Conservation (phyloP, 768 basidiomycete species). For the Pulveroboletus sp. region DNA sequence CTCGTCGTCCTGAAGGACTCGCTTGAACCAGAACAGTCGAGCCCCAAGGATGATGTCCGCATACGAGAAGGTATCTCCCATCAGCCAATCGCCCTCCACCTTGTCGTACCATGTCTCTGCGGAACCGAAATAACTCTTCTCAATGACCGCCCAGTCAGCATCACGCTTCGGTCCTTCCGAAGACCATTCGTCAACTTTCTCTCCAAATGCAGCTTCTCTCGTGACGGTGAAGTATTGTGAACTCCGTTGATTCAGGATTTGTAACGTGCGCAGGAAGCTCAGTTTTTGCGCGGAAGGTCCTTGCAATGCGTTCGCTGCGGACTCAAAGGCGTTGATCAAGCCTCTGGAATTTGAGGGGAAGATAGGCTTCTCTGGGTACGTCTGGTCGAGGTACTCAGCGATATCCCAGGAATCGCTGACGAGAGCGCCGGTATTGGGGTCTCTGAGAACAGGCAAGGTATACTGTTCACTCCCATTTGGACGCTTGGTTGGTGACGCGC, state of each 20-base stretch:
- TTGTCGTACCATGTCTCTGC: too few species aligned
- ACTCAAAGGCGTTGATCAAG: constrained; percentile 21
- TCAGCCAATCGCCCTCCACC: too few species aligned
- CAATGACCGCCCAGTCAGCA: constrained; percentile 4
- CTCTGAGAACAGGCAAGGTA: constrained; percentile 34
- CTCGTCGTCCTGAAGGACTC: too few species aligned
- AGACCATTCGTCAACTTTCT: constrained; percentile 37
- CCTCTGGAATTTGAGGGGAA: constrained; percentile 22
- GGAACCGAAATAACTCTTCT: too few species aligned
- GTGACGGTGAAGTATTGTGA: constrained; percentile 37
- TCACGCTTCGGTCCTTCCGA: constrained; percentile 33
- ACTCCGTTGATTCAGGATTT: constrained; percentile 34
- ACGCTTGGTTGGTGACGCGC: constrained; percentile 20
- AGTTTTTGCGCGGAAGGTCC: constrained; percentile 4
- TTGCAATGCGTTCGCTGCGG: background rate
- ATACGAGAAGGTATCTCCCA: constrained; percentile 22
- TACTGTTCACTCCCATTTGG: constrained; percentile 21
- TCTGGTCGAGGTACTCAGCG: constrained; percentile 34
- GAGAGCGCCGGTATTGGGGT: constrained; percentile 26
- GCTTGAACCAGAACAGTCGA: constrained; percentile 3
- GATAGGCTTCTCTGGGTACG: constrained; percentile 31
- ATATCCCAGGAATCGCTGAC: constrained; percentile 32
- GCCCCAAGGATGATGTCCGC: constrained; percentile 28
- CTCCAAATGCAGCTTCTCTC: constrained; percentile 30
- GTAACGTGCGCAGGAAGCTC: constrained; percentile 18